A percentile compares a stretch with the other conserved stretches of the same genome.
Evolutionary conservation across 2,329 filamentous ascomycete genomes (phyloP).

Genomic region (Venturia aucupariae): DNA sequence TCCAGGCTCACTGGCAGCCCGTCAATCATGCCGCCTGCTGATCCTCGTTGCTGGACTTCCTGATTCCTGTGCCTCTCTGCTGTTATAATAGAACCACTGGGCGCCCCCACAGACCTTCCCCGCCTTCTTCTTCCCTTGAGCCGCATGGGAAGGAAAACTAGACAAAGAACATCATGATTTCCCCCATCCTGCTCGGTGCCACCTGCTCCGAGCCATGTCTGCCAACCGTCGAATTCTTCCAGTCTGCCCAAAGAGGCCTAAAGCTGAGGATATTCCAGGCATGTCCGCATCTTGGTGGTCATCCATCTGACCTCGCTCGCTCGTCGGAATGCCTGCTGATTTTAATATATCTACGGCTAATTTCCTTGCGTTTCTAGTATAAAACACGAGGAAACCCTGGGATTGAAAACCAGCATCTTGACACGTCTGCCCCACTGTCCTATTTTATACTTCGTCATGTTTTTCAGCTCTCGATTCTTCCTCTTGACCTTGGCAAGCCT

Average conservation of each 20-base stretch:
- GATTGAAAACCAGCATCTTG: neutral
- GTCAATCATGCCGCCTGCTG: neutral
- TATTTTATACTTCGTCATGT: neutral
- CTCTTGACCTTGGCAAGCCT: neutral
- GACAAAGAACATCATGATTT: neutral
- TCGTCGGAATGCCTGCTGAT: neutral
- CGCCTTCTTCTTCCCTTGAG: neutral
- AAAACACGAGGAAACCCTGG: neutral
- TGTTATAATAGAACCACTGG: no score
- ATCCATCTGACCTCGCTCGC: neutral
- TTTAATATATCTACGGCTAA: neutral
- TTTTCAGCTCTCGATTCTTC: neutral
- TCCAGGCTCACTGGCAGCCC: neutral
- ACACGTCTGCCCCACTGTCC: neutral
- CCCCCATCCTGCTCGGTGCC: neutral
- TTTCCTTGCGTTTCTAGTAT: neutral
- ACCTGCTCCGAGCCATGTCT: neutral
- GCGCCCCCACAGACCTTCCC: neutral
- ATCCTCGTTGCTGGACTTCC: neutral
- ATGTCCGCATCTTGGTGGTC: neutral
- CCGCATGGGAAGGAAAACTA: neutral
- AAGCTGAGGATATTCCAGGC: neutral
- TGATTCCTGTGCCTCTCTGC: no score
- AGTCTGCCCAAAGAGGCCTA: neutral
- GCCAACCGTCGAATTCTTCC: neutral